Base-by-base conservation (phyloP, 345 rosid species). In the Populus alba region DNA sequence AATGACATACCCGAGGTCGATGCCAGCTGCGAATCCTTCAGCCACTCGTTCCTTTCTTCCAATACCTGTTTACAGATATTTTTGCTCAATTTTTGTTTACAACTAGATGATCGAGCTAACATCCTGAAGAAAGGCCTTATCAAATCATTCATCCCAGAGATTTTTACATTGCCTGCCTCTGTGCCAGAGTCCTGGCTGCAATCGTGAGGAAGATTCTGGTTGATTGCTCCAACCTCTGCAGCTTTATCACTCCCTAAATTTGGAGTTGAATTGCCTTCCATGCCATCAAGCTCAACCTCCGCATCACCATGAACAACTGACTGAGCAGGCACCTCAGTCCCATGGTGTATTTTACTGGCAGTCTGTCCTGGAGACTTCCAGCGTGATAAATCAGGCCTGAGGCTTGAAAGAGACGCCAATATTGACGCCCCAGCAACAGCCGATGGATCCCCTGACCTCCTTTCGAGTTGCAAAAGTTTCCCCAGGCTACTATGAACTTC, bases 391-490 rank as follows among this genome's bases (percentile, higher is more conserved):
- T 90, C 96, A 79, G 74, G 86, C 85, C 85, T 86, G 73, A 86
- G 81, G 82, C 83, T 90, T 63, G 93, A 89, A 83, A 89, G 86
- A 37, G 96, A 90, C 66, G 91, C 91, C 85, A 90, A 82, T 85
- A 93, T 89, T 68, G 93, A 87, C 70, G 93, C 94, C 81, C 94
- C 94, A 43, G 88, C 87, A 57, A 91, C 91, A 74, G 90, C 98
- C 57, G 94, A 88, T 75, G 89, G 78, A 83, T 94, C 97, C 27
- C 90, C 92, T 53, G 95, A 81, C 80, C 87, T 90, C 82, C 94
- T 87, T 79, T 90, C 92, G 3, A 88, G 67, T 69, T 88, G 91
- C 72, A 89, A 69, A 73, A 77, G 16, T 75, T 90, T 92, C 45
- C 92, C 92, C 73, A 83, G 43, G 59, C 85, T 86, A 70, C 71